phyloP scores from a whole-genome alignment of 495 filamentous ascomycete genomes.

The Aspergillus funiculosus region DNA sequence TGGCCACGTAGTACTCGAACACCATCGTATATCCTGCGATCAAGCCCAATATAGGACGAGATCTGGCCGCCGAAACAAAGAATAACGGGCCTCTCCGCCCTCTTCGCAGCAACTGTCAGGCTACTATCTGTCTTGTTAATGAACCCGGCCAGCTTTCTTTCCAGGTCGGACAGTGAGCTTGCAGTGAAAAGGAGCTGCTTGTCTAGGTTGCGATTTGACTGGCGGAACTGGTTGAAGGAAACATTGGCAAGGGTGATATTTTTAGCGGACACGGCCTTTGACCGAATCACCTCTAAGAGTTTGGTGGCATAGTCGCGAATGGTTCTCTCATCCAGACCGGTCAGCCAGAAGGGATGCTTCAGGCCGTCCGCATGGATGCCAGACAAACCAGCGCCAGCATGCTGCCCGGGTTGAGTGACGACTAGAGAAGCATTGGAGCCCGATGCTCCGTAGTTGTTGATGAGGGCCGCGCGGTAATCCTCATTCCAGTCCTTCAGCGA shows the following conservation, averaged over 20 bases:
- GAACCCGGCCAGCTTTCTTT: slow-evolving; percentile 20
- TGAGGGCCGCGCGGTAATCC: slow-evolving; percentile 28
- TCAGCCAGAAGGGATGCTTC: slow-evolving; percentile 7
- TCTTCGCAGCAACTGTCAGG: not conserved
- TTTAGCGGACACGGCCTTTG: not conserved
- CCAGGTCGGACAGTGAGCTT: slow-evolving; percentile 28
- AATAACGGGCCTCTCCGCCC: slow-evolving; percentile 29
- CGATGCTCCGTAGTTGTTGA: slow-evolving; percentile 44
- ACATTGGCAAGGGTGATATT: slow-evolving; percentile 9
- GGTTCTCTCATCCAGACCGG: not conserved
- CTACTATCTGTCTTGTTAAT: not conserved
- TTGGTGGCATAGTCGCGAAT: not conserved
- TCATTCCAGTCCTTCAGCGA: slow-evolving; percentile 25
- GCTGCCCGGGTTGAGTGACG: slow-evolving; percentile 13
- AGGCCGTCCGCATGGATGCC: not conserved
- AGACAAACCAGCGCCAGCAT: not conserved
- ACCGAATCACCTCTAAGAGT: not conserved
- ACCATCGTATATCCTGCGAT: slow-evolving; percentile 27
- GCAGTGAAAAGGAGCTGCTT: slow-evolving; percentile 28
- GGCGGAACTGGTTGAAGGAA: slow-evolving; percentile 35
- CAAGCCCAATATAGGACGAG: slow-evolving; percentile 26
- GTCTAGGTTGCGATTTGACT: slow-evolving; percentile 31
- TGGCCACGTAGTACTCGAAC: slow-evolving; percentile 29
- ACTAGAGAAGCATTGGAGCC: slow-evolving; percentile 35
- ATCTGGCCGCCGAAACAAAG: slow-evolving; percentile 50